Evolutionary conservation across 2,329 filamentous ascomycete species (phyloP), one percentile per base, ranked within the genome.

Genomic region (Alternaria longipes): DNA sequence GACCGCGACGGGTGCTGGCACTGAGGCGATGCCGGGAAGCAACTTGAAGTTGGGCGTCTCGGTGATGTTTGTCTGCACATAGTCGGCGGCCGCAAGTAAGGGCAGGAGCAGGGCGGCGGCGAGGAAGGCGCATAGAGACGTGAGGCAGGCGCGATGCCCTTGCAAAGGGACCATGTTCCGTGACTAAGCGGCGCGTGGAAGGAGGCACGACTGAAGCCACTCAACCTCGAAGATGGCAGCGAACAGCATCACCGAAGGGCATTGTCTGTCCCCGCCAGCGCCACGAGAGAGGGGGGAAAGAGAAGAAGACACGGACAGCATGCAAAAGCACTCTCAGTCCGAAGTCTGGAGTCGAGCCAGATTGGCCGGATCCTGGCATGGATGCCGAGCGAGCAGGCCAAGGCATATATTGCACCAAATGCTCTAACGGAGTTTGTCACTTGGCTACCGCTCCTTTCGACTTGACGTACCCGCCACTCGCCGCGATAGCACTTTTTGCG

Each of bases 1-100:
- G 38, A 80, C 74, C 9, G 64, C 62, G 12, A 80, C 60, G 14
- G 78, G 77, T 6, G 65, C 63, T 1, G 76, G 75, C 8, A 77
- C 62, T 4, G 68, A 72, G 5, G 61, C 36, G 6, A 73, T 32
- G 26, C 65, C 66, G 6, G 66, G 59, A 41, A 64, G 56, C 38
- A 73, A 56, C n/a, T 54, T 52, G 59, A 62, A 67, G 59, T 63
- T 65, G 11, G 68, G 65, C 22, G 64, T 66, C 32, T 54, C 62
- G 55, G 66, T 65, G 66, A 56, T 66, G 57, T 70, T 72, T 20
- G 66, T 64, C 60, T 73, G 71, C 26, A 60, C 63, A 61, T 66
- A 69, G 11, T 59, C 40, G 59, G 68, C 65, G 58, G 63, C 67
- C 40, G 63, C 67, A 51, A 60, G 53, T 44, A 66, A 69, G 51